Conservation (phyloP, 768 basidiomycete species). For the Termitomyces sp. region DNA sequence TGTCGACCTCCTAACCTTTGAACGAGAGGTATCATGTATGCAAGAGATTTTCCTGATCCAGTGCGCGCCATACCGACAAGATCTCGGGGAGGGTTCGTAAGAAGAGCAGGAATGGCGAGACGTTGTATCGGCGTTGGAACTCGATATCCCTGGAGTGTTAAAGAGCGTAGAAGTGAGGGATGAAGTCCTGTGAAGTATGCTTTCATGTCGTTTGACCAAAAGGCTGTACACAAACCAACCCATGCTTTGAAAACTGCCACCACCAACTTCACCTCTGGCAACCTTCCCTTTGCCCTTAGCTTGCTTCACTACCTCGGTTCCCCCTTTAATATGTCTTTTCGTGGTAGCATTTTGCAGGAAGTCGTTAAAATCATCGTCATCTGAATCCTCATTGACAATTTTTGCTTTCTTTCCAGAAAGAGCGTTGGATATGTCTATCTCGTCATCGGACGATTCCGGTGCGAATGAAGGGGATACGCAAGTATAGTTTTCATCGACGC, state of each 20-base stretch:
- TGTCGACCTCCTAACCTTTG: conserved; percentile 83
- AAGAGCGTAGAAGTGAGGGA: conserved; percentile 74
- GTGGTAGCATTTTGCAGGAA: conserved; percentile 66
- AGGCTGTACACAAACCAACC: conserved; percentile 40
- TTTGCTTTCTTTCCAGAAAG: conserved; percentile 44
- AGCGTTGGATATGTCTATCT: conserved; percentile 60
- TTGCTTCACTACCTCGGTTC: conserved; percentile 72
- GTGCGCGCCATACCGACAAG: conserved; percentile 98
- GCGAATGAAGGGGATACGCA: conserved; percentile 6
- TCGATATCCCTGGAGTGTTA: conserved; percentile 90
- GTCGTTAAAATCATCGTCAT: conserved; percentile 55
- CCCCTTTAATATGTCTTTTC: conserved; percentile 68
- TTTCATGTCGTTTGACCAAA: not conserved
- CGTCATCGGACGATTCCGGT: conserved; percentile 18
- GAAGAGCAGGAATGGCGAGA: conserved; percentile 77
- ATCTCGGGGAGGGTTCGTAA: conserved; percentile 81
- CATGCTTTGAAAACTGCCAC: conserved; percentile 96
- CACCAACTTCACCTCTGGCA: conserved; percentile 75
- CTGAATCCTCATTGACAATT: conserved; percentile 28
- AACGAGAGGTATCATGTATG: conserved; percentile 89
- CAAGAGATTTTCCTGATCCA: conserved; percentile 95
- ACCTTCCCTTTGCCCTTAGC: conserved; percentile 68
- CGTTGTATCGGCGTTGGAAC: conserved; percentile 97
- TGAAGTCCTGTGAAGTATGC: conserved; percentile 54
- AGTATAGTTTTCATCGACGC: conserved; percentile 3